Base-by-base conservation (phyloP, 768 basidiomycete species). In the Tulasnella sp. region DNA sequence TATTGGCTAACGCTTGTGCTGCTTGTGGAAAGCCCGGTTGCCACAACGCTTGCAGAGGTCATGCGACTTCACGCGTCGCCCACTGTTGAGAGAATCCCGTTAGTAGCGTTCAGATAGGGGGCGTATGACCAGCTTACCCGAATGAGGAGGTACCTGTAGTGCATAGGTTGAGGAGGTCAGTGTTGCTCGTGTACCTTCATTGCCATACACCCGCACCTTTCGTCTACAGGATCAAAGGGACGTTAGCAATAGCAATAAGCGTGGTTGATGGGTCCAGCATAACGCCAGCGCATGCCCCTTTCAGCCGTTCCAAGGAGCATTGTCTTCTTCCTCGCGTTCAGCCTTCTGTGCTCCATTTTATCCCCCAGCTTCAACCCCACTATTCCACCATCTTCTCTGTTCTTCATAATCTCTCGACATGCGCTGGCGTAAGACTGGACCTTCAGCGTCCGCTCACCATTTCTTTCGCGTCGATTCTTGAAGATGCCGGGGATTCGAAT, bases 31-130 rank as follows among this genome's bases (percentile, higher is more conserved):
- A 34, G 92, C 82, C 62, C 95, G 84, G 75, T 85, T 81, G 65
- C 93, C 92, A 76, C 96, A 99, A 68, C 96, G 88, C 72, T 93
- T 81, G 83, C 96, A 99, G 68, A 97, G 85, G 60, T 91, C 93
- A 80, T 95, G 92, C 65, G 89, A 84, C 79, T 95, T 96, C 67
- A 89, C 88, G 83, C 94, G 93, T 73, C 91, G 81, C 80, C 94
- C 94, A 88, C 92, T 91, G 73, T 64, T 50, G 29, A 49, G 58
- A 53, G 53, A 49, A 17, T 4, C 30, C 50, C 4, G 47, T 59
- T 21, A 59, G 27, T 24, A 38, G 10, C 23, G 60, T 47, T 42
- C 17, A 62, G 21, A 45, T 51, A 45, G n/a, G 60, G 50, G 34
- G 7, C 11, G 43, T 17, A 19, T 41, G 0, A 48, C 29, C 13